phyloP scores from a whole-genome alignment of 495 filamentous ascomycete genomes.

The Penicillium bovifimosum region DNA sequence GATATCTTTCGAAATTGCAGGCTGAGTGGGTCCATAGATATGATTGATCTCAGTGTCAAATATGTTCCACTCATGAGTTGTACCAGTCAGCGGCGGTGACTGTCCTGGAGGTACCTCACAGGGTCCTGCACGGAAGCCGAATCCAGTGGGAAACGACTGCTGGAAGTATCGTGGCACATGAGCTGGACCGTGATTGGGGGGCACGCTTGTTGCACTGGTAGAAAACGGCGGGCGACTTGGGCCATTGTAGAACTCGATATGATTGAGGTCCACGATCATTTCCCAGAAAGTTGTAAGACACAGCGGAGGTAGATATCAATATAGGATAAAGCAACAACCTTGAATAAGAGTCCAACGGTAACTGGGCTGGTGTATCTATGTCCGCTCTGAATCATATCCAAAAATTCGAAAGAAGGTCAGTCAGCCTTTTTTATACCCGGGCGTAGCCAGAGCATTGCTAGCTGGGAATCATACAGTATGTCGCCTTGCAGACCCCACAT shows the following conservation, averaged over 20 bases:
- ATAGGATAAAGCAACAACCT: conserved; percentile 3
- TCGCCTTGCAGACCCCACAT: conserved; percentile 1
- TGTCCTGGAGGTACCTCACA: background rate
- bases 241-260: conserved; percentile 8
- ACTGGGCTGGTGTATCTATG: conserved; percentile 7
- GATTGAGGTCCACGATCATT: conserved; percentile 6
- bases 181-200: background rate
- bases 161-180: conserved; percentile 3
- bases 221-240: conserved; percentile 1
- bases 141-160: background rate
- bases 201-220: conserved; percentile 1
- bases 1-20: conserved; percentile 3
- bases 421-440: background rate
- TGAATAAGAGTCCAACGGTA: background rate
- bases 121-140: conserved; percentile 6
- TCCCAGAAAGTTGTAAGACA: conserved; percentile 3
- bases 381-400: conserved; percentile 1
- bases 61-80: conserved; percentile 8
- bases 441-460: conserved; percentile 1
- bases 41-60: conserved; percentile 6
- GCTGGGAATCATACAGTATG: conserved; percentile 5
- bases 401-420: background rate
- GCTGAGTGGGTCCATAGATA: background rate
- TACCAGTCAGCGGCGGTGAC: conserved; percentile 1
- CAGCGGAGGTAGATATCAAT: background rate